Base-by-base conservation (phyloP, 495 filamentous ascomycete genomes). In the Entonaema liquescens region DNA sequence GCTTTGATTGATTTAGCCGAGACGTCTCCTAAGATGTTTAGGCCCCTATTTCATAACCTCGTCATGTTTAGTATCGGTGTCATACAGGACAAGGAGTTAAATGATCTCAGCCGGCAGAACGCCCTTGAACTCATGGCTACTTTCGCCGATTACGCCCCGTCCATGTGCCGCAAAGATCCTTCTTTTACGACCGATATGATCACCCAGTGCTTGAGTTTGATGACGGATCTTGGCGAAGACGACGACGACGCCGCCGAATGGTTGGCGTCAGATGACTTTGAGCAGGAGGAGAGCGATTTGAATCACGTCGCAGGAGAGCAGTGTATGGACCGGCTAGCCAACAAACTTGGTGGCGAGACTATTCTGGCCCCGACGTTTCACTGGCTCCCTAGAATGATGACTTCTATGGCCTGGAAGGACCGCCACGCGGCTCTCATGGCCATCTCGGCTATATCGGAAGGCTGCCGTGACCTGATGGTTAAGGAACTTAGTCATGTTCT, bases 221-320 rank as follows among this genome's bases (percentile, higher is more conserved):
- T 99, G 96, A 99, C 96, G n/a, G 96, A 99, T 79, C 90, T 99
- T 67, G 96, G 95, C 36, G 84, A 88, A 58, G 96, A 98, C 67
- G 96, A 99, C 70, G 95, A 99, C 33, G 92, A 98, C 84, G 96
- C 95, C 5, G 83, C 87, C 12, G 96, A 98, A 71, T 99, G 96
- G 96, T 92, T 97, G 70, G 85, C 87, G 5, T 91, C 92, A 29
- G 95, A 99, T 73, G 96, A 99, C 89, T 88, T 97, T 59, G 96
- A 99, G 62, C 87, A 91, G 26, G 95, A 98, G 65, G 96, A 99
- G 78, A 98, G 93, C 73, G 96, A 99, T 78, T 86, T 92, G 29
- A 99, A 99, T 79, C 96, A 99, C 78, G 94, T 99, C 60, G 95
- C 95, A 13, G 96, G 96, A 69, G 96, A 99, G 81, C 96, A 99